Evolutionary conservation across 2,329 filamentous ascomycete genomes (phyloP).

Genomic region (Ceratocystis diversiconidia): DNA sequence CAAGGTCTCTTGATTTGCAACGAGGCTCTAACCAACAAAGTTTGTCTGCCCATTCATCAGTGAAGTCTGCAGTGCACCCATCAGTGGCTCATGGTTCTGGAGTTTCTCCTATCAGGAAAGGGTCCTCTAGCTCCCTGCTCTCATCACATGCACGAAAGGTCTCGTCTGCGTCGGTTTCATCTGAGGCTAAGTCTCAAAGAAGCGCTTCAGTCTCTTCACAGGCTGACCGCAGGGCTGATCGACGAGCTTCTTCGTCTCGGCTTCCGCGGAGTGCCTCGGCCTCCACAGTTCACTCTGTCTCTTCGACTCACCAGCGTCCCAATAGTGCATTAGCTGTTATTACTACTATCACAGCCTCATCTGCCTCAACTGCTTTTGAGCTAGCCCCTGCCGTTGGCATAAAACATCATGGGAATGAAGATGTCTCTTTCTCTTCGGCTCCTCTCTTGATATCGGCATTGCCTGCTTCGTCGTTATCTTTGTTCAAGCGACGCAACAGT

Average conservation of each 20-base stretch:
- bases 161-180: neutral
- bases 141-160: neutral
- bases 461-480: conserved; percentile 7
- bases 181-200: conserved; percentile 3
- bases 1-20: conserved; percentile 9
- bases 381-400: neutral
- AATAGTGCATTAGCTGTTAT: neutral
- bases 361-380: neutral
- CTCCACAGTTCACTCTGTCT: conserved; percentile 12
- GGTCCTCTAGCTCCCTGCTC: neutral
- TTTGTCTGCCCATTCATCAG: conserved; percentile 1
- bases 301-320: conserved; percentile 1
- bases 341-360: neutral
- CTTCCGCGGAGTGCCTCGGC: conserved; percentile 7
- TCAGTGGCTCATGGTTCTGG: neutral
- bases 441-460: conserved; percentile 1
- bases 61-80: neutral
- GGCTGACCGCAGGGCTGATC: neutral
- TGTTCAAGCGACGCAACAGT: conserved; percentile 9
- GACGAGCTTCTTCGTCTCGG: neutral
- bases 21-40: neutral
- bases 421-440: neutral
- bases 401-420: neutral
- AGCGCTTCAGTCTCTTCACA: conserved; percentile 1
- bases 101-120: neutral